These are phyloP conservation scores for Termitomyces sp. DNA, from an alignment of 768 basidiomycete genomes.

Conservation along the genomic window DNA sequence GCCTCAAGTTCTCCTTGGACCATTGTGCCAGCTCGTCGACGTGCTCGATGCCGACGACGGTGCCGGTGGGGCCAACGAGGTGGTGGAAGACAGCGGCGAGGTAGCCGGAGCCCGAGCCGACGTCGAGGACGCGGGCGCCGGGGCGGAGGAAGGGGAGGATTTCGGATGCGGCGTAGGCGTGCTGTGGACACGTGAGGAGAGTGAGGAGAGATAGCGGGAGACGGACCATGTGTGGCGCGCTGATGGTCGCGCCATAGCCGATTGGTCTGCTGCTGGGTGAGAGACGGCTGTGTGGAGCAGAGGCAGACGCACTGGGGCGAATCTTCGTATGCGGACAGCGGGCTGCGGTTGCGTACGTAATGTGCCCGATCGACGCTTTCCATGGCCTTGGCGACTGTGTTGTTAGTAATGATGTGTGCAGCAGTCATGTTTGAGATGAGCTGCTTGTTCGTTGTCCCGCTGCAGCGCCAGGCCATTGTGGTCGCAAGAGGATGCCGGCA, in stretches of 20 bases:
- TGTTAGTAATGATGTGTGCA: conserved; percentile 50
- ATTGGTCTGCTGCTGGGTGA: conserved; percentile 43
- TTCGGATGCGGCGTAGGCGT: conserved; percentile 80
- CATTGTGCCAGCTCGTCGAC: conserved; percentile 70
- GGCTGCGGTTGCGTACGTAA: conserved; percentile 45
- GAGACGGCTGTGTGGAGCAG: not conserved
- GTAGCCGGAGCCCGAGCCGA: conserved; percentile 88
- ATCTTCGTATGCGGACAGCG: conserved; percentile 71
- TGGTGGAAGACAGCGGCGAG: conserved; percentile 77
- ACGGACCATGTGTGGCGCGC: conserved; percentile 92
- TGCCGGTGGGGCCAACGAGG: conserved; percentile 52
- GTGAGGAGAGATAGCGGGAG: not conserved
- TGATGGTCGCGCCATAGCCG: conserved; percentile 87
- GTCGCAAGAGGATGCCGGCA: not conserved
- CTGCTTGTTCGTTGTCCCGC: conserved; percentile 63
- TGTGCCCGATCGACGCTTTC: conserved; percentile 60
- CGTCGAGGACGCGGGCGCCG: conserved; percentile 77
- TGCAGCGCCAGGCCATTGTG: conserved; percentile 81
- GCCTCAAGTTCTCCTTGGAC: conserved; percentile 62
- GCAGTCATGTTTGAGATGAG: conserved; percentile 64
- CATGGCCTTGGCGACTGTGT: conserved; percentile 64
- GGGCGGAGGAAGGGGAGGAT: conserved; percentile 67
- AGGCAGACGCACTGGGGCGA: conserved; percentile 57
- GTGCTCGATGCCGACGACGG: conserved; percentile 89
- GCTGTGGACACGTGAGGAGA: conserved; percentile 35